Base-by-base conservation (phyloP, 345 rosid genomes). In the Isatis tinctoria region DNA sequence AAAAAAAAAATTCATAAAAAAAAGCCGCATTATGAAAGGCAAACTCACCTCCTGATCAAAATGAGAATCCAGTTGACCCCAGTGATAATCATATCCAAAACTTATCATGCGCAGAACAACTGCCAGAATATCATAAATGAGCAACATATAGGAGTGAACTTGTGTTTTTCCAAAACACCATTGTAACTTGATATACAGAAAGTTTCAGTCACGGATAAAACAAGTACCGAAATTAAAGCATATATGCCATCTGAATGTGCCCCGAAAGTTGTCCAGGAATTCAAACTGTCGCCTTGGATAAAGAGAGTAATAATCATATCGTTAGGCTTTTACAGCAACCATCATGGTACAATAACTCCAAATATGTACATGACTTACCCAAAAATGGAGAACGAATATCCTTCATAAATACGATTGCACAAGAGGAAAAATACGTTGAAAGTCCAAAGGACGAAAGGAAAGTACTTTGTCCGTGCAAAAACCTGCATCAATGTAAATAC, bases 151-250 rank as follows among this genome's bases (percentile, higher is more conserved):
- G n/a, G n/a, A n/a, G n/a, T n/a, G n/a, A n/a, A n/a, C n/a, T n/a
- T n/a, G n/a, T n/a, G n/a, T n/a, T n/a, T n/a, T n/a, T n/a, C n/a
- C 41, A 43, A 49, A 18, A 44, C 3, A 41, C 33, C 45, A 69
- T 32, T 47, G 43, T 20, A 69, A 69, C 37, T 41, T 17, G 30
- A 69, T 3, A 61, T 0, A 75, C 8, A 75, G 39, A 32, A 52
- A 20, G 1, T 1, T n/a, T 22, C 20, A 56, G 51, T 45, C 9
- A 44, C 36, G 20, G 33, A 24, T n/a, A n/a, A n/a, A n/a, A n/a
- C n/a, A n/a, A n/a, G n/a, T n/a, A n/a, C 97, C 97, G 37, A 94
- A 90, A 68, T 94, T 90, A 78, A 91, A 94, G 88, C 98, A 91
- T 71, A 91, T 94, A 69, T 94, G 97, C 98, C 97, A 94, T 66